phyloP scores from a whole-genome alignment of 495 filamentous ascomycete genomes.

The Penicillium subrubescens region DNA sequence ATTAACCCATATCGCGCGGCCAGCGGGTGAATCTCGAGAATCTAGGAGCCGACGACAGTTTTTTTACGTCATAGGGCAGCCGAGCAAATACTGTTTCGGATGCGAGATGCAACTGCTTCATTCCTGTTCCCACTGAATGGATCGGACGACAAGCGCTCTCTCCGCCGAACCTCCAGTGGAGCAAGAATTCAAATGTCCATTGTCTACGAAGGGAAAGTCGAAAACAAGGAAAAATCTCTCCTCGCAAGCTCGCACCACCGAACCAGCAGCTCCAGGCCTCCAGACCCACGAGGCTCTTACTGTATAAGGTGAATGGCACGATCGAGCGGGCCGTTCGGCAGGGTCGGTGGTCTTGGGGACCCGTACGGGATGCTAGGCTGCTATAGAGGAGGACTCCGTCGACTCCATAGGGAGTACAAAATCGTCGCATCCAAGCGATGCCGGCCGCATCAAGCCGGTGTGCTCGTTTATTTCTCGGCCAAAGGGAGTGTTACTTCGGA shows the following conservation, averaged over 20 bases:
- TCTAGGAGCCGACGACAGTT: background rate
- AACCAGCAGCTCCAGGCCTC: background rate
- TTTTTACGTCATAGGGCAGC: background rate
- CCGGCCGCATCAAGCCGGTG: background rate
- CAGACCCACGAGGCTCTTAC: constrained; percentile 3
- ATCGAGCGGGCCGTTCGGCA: constrained; percentile 1
- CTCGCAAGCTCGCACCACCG: too few relatives aligned
- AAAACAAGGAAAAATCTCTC: background rate
- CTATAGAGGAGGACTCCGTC: too few relatives aligned
- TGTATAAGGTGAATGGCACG: constrained; percentile 15
- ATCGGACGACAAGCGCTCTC: background rate
- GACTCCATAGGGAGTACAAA: background rate
- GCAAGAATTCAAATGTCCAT: background rate
- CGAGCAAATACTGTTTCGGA: background rate
- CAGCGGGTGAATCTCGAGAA: background rate
- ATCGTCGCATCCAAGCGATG: background rate
- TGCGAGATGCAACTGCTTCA: background rate
- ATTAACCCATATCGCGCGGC: background rate
- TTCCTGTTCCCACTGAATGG: background rate
- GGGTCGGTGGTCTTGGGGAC: background rate
- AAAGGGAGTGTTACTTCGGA: background rate
- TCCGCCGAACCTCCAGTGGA: constrained; percentile 7
- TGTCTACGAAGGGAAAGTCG: background rate
- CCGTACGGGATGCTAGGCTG: background rate
- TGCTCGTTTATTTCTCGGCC: background rate